Percentiles rank a stretch among this genome's conserved stretches.
Evolutionary conservation across 2,329 filamentous ascomycete species (phyloP).

Genomic region (Epichloe sp.): DNA sequence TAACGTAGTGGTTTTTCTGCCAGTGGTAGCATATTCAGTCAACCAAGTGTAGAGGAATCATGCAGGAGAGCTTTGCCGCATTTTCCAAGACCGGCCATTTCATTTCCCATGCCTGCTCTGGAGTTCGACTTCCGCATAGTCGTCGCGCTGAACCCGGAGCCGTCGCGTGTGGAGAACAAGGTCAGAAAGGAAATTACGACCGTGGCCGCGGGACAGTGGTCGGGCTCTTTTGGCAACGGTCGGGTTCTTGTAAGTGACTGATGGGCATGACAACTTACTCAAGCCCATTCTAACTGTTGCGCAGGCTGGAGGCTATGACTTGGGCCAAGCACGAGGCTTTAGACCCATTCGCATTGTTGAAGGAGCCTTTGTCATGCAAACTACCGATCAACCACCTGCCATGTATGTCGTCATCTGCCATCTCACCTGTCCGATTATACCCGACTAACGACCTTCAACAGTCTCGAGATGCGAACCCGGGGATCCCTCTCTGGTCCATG

Average conservation of each 20-base stretch:
- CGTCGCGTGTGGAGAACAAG: slow-evolving; percentile 29
- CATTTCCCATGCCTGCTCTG: slow-evolving; percentile 32
- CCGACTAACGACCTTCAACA: slow-evolving; percentile 5
- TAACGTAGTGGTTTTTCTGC: background rate
- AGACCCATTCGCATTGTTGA: slow-evolving; percentile 30
- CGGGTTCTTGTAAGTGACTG: slow-evolving; percentile 28
- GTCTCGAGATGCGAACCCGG: slow-evolving; percentile 31
- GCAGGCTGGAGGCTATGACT: slow-evolving; percentile 29
- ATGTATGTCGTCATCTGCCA: slow-evolving; percentile 18
- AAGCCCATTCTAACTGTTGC: slow-evolving; percentile 6
- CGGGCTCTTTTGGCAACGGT: slow-evolving; percentile 34
- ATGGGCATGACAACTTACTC: background rate
- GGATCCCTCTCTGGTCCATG: slow-evolving; percentile 35
- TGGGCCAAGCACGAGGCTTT: slow-evolving; percentile 27
- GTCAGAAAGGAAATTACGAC: slow-evolving; percentile 36
- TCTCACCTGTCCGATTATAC: background rate
- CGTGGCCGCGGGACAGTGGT: slow-evolving; percentile 33
- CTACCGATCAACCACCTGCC: slow-evolving; percentile 32
- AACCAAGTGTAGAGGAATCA: slow-evolving; percentile 23
- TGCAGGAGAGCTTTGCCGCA: slow-evolving; percentile 25
- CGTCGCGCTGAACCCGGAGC: slow-evolving; percentile 29
- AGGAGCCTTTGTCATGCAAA: slow-evolving; percentile 36
- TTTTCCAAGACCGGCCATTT: slow-evolving; percentile 28
- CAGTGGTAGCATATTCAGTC: slow-evolving; percentile 5
- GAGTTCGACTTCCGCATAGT: slow-evolving; percentile 38